Conservation (phyloP, 306 rosid species). For the Arachis stenosperma region DNA sequence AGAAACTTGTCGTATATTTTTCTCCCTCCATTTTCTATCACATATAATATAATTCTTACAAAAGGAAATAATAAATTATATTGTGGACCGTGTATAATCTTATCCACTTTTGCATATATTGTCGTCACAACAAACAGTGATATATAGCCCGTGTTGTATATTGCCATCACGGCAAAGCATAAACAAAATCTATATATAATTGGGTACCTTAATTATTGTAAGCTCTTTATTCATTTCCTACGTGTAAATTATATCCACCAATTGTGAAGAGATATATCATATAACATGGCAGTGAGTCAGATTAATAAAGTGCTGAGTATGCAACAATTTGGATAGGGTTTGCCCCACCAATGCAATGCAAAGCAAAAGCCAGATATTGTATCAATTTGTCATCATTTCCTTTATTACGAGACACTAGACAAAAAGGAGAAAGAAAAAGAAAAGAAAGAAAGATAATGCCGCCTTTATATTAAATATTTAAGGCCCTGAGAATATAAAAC, state of each 20-base stretch:
- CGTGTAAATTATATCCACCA: conserved; percentile 22
- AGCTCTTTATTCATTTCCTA: background rate
- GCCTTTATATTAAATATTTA: background rate
- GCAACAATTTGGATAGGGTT: conserved; percentile 31
- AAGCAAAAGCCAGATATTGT: background rate
- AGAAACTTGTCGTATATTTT: too few species aligned
- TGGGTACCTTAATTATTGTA: conserved; percentile 8
- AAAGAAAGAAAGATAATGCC: background rate
- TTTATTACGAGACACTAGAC: background rate
- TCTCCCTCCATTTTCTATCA: background rate
- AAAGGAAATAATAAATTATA: background rate
- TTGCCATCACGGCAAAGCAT: conserved; percentile 20
- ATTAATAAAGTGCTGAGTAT: conserved; percentile 24
- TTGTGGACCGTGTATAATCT: conserved; percentile 26
- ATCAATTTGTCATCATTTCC: background rate
- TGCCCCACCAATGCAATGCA: background rate
- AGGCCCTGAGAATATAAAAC: background rate
- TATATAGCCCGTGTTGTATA: background rate
- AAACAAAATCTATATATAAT: background rate
- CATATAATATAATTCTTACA: background rate
- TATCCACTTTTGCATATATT: conserved; percentile 18
- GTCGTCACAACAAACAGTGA: too few species aligned
- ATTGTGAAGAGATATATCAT: background rate
- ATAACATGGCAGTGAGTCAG: conserved; percentile 38
- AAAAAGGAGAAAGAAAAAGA: background rate